Evolutionary conservation across 2,329 filamentous ascomycete species (phyloP), one percentile per base, ranked within the genome.

Genomic region (Berkeleyomyces rouxiae): DNA sequence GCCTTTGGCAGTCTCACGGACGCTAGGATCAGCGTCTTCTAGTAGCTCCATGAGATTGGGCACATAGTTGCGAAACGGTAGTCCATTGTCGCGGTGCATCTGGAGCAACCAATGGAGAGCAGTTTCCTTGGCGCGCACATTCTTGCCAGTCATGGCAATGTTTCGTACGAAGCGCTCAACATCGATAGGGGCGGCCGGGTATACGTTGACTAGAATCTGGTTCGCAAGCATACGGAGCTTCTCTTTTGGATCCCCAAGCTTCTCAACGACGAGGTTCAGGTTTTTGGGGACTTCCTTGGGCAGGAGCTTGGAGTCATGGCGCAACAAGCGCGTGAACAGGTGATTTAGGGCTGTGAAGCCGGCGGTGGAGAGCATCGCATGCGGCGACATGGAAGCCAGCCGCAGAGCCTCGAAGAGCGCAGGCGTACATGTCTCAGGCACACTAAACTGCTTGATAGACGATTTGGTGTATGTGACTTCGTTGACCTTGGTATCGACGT

Each of bases 261-360:
- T 88, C 63, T 96, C 92, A 63, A 90, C 76, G 61, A 96, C 79
- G 55, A 91, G 73, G 3, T 88, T 83, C 66, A 93, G 80, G 7
- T 90, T 85, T 66, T 83, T 80, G 59, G 81, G 79, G 2, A 85
- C 84, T 71, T 95, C 81, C 67, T 86, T 85, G 65, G 82, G 75
- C 64, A 90, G 77, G 66, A 83, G 78, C 70, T 86, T 87, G 65
- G 89, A 84, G 63, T 95, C 88, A 74, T 96, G 92, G 64, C 92
- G 85, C 65, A 85, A 86, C 65, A 96, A 78, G 64, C 92, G 85
- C 71, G 92, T 95, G 68, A 95, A 78, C 67, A 96, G 81, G 72
- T 96, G 91, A 68, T 87, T 88, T 65, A 96, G 82, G 2, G 89
- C 89, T 3, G 90, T 92, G 72, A 96, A 92, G 64, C 88, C 90